A percentile compares a stretch with the other conserved stretches of the same genome.
These are phyloP conservation scores for Pholiota molesta DNA, from an alignment of 768 basidiomycete species.

Conservation along the genomic window DNA sequence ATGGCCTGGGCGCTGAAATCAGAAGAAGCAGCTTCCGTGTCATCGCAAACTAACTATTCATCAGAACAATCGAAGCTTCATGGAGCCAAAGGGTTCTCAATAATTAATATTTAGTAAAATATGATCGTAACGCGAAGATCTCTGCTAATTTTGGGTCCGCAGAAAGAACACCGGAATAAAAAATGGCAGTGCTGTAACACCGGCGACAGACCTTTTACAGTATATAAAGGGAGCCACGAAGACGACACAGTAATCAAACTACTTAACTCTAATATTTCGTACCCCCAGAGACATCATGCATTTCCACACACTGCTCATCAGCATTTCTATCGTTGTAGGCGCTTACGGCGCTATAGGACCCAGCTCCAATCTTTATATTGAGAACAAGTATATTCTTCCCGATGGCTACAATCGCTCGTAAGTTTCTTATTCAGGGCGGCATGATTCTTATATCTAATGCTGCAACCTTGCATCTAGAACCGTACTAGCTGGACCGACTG, in stretches of 20 bases:
- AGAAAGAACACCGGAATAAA: no score
- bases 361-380: constrained; percentile 37
- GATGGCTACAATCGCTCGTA: constrained; percentile 49
- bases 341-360: constrained; percentile 23
- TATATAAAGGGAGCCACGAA: background rate
- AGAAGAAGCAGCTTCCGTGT: no score
- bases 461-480: constrained; percentile 14
- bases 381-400: constrained; percentile 48
- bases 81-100: no score
- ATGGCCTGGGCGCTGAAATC: no score
- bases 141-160: no score
- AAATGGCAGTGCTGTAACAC: no score
- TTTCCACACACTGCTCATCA: constrained; percentile 1
- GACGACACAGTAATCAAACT: background rate
- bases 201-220: background rate
- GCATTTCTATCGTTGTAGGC: constrained; percentile 9
- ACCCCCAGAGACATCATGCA: background rate
- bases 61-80: no score
- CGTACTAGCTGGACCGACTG: constrained; percentile 25
- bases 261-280: background rate
- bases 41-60: no score
- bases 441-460: background rate
- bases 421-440: background rate
- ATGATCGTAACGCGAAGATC: no score
- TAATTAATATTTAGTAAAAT: no score